Evolutionary conservation across 1,284 basidiomycete species (phyloP).

Genomic region (Pseudozyma tsukubaensis): DNA sequence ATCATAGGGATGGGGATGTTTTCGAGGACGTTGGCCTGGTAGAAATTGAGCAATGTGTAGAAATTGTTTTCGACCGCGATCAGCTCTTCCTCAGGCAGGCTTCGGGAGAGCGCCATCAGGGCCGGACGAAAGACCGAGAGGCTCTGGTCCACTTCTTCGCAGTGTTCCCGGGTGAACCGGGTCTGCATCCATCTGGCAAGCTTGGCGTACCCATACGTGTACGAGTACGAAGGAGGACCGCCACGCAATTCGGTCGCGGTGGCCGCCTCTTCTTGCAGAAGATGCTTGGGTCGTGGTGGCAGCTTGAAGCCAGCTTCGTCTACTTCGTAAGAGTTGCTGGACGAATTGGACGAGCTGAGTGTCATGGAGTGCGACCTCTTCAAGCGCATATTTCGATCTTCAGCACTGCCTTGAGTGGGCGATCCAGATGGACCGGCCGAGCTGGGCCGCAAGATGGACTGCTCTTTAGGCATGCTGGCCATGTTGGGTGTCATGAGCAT

Average conservation of each 20-base stretch:
- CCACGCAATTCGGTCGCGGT: slow-evolving; percentile 33
- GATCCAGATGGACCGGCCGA: slow-evolving; percentile 15
- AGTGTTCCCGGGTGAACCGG: slow-evolving; percentile 28
- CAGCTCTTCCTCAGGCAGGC: slow-evolving; percentile 39
- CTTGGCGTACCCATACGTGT: slow-evolving; percentile 53
- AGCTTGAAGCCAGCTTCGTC: slow-evolving; percentile 38
- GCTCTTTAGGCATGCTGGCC: slow-evolving; percentile 26
- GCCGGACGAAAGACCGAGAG: slow-evolving; percentile 36
- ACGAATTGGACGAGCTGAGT: background rate
- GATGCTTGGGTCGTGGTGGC: slow-evolving; percentile 22
- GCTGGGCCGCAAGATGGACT: slow-evolving; percentile 27
- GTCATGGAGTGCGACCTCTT: slow-evolving; percentile 20
- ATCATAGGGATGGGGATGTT: slow-evolving; percentile 39
- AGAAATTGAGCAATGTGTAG: slow-evolving; percentile 33
- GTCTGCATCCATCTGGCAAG: slow-evolving; percentile 51
- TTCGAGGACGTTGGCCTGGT: slow-evolving; percentile 45
- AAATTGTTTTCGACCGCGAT: slow-evolving; percentile 42
- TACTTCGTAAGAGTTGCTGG: slow-evolving; percentile 5
- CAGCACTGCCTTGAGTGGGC: background rate
- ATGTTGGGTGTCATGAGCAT: slow-evolving; percentile 41
- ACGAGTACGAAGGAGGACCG: slow-evolving; percentile 30
- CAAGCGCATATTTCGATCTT: background rate
- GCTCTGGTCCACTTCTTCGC: slow-evolving; percentile 38
- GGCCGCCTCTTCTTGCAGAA: slow-evolving; percentile 41
- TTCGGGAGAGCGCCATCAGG: slow-evolving; percentile 36